A percentile compares a stretch with the other conserved stretches of the same genome.
phyloP scores from a whole-genome alignment of 78 protist species.

The Planoprotostelium fungivorum region DNA sequence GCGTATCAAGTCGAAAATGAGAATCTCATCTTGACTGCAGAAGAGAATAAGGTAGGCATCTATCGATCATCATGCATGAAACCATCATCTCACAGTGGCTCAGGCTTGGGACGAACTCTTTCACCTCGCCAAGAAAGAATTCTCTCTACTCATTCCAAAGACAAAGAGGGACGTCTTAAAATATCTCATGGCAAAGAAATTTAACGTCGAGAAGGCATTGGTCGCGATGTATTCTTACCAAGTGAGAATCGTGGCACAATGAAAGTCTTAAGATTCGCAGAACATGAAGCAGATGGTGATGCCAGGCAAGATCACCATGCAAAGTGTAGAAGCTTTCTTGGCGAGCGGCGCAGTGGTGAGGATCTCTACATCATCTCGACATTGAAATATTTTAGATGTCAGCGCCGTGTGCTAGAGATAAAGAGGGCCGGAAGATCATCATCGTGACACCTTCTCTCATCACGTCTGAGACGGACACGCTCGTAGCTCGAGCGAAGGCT shows the following conservation, averaged over 20 bases:
- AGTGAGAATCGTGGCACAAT: not conserved
- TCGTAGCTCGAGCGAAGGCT: not conserved
- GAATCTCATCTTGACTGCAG: not conserved
- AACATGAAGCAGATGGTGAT: not conserved
- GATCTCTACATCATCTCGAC: not conserved
- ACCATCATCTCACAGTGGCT: not conserved
- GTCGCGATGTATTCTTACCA: not conserved
- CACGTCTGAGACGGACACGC: not conserved
- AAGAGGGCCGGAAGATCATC: not conserved
- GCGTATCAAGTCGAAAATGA: not conserved
- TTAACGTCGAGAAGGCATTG: not conserved
- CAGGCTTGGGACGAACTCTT: not conserved
- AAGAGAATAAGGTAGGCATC: not conserved
- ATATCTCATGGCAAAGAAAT: not conserved
- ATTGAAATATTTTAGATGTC: not conserved
- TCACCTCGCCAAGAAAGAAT: not conserved
- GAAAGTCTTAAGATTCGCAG: not conserved
- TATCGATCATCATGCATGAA: not conserved
- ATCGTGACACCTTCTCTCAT: not conserved
- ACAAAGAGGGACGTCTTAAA: not conserved
- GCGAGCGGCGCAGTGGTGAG: not conserved
- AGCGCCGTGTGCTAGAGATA: not conserved
- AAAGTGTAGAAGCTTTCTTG: not conserved
- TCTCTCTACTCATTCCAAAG: not conserved
- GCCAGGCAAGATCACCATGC: not conserved